Conservation (phyloP, 306 rosid species). For the Sophora flavescens region DNA sequence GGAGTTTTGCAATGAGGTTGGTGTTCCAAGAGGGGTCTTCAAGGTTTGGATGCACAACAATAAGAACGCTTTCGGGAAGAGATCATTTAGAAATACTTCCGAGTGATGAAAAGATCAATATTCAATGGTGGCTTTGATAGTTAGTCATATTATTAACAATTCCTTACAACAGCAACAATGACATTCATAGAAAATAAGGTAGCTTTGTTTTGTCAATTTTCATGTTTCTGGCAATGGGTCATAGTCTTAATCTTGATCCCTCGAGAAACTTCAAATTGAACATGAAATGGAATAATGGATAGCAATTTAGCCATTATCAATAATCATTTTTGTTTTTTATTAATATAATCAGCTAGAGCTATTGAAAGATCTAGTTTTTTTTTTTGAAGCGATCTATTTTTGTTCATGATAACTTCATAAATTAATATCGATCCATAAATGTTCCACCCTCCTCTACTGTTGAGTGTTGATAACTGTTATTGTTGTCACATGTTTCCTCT, state of each 20-base stretch:
- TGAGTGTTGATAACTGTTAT: constrained; percentile 32
- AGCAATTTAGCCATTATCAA: neutral
- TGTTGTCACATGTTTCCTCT: constrained; percentile 32
- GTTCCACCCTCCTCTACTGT: constrained; percentile 25
- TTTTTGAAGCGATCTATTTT: constrained; percentile 11
- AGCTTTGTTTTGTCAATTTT: constrained; percentile 44
- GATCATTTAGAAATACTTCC: constrained; percentile 13
- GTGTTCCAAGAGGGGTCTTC: constrained; percentile 64
- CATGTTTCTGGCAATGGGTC: constrained; percentile 54
- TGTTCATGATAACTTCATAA: constrained; percentile 25
- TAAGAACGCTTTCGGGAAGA: constrained; percentile 63
- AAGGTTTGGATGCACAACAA: constrained; percentile 94
- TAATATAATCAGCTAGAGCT: constrained; percentile 5
- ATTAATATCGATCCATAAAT: constrained; percentile 37
- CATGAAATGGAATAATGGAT: neutral
- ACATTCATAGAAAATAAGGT: constrained; percentile 41
- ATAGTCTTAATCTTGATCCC: constrained; percentile 47
- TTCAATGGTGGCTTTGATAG: constrained; percentile 1
- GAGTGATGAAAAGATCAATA: constrained; percentile 23
- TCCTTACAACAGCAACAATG: constrained; percentile 34
- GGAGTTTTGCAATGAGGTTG: constrained; percentile 65
- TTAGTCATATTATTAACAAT: constrained; percentile 1
- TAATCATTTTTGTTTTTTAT: neutral
- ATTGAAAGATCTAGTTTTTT: constrained; percentile 7
- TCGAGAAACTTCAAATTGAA: constrained; percentile 17